Evolutionary conservation across 768 basidiomycete genomes (phyloP).

Genomic region (Chiua virens): DNA sequence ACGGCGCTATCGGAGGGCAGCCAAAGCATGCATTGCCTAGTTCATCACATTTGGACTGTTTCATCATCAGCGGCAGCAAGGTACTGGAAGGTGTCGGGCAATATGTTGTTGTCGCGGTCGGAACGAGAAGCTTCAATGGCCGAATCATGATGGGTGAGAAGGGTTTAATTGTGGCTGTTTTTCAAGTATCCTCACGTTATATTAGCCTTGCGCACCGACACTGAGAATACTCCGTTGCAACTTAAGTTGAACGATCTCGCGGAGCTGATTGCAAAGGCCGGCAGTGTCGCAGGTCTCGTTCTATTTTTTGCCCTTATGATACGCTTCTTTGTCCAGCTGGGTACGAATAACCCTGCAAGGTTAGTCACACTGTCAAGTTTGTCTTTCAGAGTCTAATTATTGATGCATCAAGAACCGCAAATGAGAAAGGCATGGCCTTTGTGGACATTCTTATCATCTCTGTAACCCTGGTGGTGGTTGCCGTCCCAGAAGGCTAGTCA

Average conservation of each 20-base stretch:
- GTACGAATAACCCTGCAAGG: slow-evolving; percentile 55
- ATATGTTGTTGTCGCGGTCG: slow-evolving; percentile 92
- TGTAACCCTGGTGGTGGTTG: slow-evolving; percentile 88
- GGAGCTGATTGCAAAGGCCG: slow-evolving; percentile 91
- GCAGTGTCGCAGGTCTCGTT: slow-evolving; percentile 74
- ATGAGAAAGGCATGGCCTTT: slow-evolving; percentile 85
- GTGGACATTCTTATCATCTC: slow-evolving; percentile 93
- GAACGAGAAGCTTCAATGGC: slow-evolving; percentile 91
- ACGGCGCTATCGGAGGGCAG: slow-evolving; percentile 27
- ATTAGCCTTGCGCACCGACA: slow-evolving; percentile 79
- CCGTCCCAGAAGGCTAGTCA: slow-evolving; percentile 73
- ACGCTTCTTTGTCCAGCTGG: slow-evolving; percentile 90
- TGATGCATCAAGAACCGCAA: slow-evolving; percentile 51
- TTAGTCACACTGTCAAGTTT: slow-evolving; percentile 25
- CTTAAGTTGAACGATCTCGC: slow-evolving; percentile 92
- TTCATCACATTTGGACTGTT: slow-evolving; percentile 78
- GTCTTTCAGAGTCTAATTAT: slow-evolving; percentile 7
- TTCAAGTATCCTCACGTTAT: not conserved
- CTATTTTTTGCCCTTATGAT: slow-evolving; percentile 89
- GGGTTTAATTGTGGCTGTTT: not conserved
- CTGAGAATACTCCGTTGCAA: slow-evolving; percentile 91
- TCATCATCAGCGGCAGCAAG: slow-evolving; percentile 88
- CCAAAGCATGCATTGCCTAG: slow-evolving; percentile 6
- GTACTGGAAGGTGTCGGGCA: slow-evolving; percentile 92
- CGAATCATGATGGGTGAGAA: slow-evolving; percentile 93